Conservation (phyloP, 768 basidiomycete species). For the Mycena capillaripes region DNA sequence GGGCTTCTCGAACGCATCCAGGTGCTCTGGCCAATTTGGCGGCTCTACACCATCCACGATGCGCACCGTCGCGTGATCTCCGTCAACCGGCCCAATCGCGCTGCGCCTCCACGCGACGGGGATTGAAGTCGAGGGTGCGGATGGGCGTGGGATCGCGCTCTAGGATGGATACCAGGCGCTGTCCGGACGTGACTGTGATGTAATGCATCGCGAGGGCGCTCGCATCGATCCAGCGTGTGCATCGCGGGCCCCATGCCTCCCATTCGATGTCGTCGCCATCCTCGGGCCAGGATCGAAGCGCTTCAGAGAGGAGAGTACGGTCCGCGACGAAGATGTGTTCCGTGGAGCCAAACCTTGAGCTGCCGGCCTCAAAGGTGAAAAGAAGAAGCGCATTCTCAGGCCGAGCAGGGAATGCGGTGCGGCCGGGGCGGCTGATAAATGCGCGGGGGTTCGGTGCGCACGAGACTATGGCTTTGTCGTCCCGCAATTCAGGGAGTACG, state of each 20-base stretch:
- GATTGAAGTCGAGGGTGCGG: constrained; percentile 19
- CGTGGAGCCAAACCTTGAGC: neutral
- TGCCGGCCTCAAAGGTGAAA: neutral
- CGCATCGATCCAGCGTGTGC: too few relatives aligned
- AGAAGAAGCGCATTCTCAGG: too few relatives aligned
- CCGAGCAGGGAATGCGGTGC: neutral
- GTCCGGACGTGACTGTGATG: constrained; percentile 26
- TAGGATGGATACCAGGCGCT: constrained; percentile 22
- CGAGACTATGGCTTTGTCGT: neutral
- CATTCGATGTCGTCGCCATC: neutral
- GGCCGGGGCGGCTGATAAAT: neutral
- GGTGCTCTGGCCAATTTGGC: too few relatives aligned
- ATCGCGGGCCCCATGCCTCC: constrained; percentile 29
- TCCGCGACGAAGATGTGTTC: constrained; percentile 12
- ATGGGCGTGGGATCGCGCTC: constrained; percentile 6
- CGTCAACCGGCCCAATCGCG: neutral
- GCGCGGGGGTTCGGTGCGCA: constrained; percentile 18
- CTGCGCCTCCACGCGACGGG: neutral
- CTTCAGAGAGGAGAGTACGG: too few relatives aligned
- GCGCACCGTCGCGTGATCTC: neutral
- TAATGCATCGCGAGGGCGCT: constrained; percentile 17
- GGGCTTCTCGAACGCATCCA: too few relatives aligned
- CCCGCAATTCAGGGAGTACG: constrained; percentile 4
- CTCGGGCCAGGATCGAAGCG: too few relatives aligned
- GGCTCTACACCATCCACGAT: neutral